Evolutionary conservation across 768 basidiomycete genomes (phyloP), one percentile per base, ranked within the genome.

Genomic region (Boletus reticulatus): DNA sequence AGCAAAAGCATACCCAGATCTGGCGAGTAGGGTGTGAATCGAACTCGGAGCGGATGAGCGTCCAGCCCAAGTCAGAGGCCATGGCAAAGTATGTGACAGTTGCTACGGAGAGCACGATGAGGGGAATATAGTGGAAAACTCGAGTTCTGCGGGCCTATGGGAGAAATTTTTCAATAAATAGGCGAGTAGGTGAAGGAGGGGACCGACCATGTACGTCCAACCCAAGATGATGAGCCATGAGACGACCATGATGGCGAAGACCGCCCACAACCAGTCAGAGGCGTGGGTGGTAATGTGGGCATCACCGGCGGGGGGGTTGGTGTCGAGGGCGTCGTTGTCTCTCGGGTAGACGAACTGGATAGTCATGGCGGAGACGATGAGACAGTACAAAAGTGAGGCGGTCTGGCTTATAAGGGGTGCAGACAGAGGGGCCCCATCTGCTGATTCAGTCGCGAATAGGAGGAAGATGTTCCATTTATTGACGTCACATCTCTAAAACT

Each of bases 211-310:
- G 69, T 53, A 70, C 51, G 60, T 74, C 73, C 75, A 78, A 34
- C 55, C 67, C 20, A 80, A 52, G 45, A 74, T 61, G 43, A 64
- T 48, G 37, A 81, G 50, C 58, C 78, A 76, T 19, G 72, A 72
- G 5, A 79, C 13, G 4, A 73, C 61, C 76, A 84, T 80, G 57
- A 83, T 37, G 10, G 79, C 74, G 58, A 82, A 82, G 17, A 80
- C 80, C 1, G 80, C 75, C 81, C 81, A 84, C 13, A 80, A 65
- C 78, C 78, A 84, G 65, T 81, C 73, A 0, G 81, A 80, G 4
- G 75, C 80, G 57, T 67, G 60, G 13, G 63, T 71, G 50, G 76
- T 76, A 65, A 83, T 77, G 66, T 78, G 73, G 51, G 53, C 54
- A 9, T 67, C 61, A 16, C n/a, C n/a, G 7, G 56, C 67, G 7